Evolutionary conservation across 1,284 basidiomycete genomes (phyloP).

Genomic region (Ganoderma sinense): DNA sequence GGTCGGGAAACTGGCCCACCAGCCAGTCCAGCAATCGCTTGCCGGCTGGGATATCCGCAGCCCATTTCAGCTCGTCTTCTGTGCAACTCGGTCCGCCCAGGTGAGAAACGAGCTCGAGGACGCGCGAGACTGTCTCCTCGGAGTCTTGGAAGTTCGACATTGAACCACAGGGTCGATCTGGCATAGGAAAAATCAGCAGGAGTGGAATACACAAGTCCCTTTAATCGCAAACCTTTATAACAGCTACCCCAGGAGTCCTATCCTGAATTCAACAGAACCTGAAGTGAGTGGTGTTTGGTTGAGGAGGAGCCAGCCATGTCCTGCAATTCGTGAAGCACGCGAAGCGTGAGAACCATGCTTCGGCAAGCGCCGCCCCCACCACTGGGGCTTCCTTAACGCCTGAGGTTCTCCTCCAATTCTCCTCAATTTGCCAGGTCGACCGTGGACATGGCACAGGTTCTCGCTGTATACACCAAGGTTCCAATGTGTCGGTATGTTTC

Average conservation of each 20-base stretch:
- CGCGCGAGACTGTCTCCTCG: not conserved
- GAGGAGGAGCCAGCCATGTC: too few species aligned
- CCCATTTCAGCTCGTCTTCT: constrained; percentile 33
- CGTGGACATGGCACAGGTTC: too few species aligned
- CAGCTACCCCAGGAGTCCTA: too few species aligned
- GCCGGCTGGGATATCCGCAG: constrained; percentile 32
- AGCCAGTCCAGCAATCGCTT: constrained; percentile 35
- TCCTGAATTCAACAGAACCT: too few species aligned
- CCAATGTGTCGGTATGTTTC: not conserved
- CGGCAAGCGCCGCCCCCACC: not conserved
- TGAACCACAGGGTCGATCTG: not conserved
- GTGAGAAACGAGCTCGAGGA: constrained; percentile 16
- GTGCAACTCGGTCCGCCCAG: constrained; percentile 32
- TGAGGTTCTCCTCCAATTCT: too few species aligned
- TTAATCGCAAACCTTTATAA: not conserved
- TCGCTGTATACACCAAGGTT: too few species aligned
- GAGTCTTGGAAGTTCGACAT: constrained; percentile 7
- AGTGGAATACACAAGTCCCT: not conserved
- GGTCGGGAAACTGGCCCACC: constrained; percentile 24
- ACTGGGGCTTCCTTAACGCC: not conserved
- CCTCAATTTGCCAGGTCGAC: too few species aligned
- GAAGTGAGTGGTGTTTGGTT: too few species aligned
- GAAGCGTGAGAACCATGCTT: not conserved
- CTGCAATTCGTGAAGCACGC: too few species aligned
- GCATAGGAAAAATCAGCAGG: not conserved